These are phyloP conservation scores for Liriodendron chinense DNA, from an alignment of 164 flowering plant species.

Conservation along the genomic window DNA sequence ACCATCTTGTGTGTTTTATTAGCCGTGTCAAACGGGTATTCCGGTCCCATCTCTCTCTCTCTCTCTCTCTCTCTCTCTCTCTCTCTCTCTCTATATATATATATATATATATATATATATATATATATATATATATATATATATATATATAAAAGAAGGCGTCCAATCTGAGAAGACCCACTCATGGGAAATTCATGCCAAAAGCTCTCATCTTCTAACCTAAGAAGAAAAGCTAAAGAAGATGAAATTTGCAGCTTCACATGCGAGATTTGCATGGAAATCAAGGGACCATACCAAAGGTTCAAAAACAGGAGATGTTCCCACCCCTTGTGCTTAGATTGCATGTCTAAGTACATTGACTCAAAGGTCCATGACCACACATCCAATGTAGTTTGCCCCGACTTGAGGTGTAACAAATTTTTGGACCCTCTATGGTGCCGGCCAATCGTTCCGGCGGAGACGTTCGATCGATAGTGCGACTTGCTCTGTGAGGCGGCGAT, in stretches of 20 bases:
- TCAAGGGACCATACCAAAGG: background rate
- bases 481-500: constrained; percentile 1
- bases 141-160: too few species aligned
- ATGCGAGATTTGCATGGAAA: constrained; percentile 10
- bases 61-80: too few species aligned
- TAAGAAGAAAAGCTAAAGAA: too few species aligned
- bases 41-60: too few species aligned
- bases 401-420: background rate
- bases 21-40: too few species aligned
- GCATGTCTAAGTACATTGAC: background rate
- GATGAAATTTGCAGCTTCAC: background rate
- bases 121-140: too few species aligned
- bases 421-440: constrained; percentile 9
- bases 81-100: too few species aligned
- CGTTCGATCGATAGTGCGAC: constrained; percentile 5
- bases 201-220: too few species aligned
- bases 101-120: too few species aligned
- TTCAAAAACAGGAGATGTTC: background rate
- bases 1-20: too few species aligned
- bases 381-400: constrained; percentile 5
- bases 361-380: background rate
- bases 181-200: too few species aligned
- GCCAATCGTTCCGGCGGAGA: background rate
- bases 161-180: too few species aligned
- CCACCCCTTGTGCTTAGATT: background rate